phyloP scores from a whole-genome alignment of 1,284 basidiomycete species.

The Malassezia equina region DNA sequence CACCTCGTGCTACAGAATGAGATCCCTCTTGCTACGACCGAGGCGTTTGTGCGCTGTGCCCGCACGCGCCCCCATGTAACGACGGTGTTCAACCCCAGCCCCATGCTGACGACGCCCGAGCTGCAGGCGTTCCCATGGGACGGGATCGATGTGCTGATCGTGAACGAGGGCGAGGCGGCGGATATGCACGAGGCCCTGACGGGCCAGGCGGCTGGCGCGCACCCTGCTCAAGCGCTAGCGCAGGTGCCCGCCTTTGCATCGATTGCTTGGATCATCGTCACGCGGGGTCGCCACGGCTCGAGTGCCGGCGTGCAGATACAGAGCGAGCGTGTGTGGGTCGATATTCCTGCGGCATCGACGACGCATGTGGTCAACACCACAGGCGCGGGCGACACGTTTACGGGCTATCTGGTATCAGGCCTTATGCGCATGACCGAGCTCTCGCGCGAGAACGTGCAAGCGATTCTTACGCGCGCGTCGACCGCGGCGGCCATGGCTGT shows the following conservation, averaged over 20 bases:
- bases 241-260: constrained; percentile 16
- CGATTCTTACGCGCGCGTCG: constrained; percentile 24
- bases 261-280: constrained; percentile 39
- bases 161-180: constrained; percentile 54
- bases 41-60: constrained; percentile 45
- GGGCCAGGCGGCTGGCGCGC: not conserved
- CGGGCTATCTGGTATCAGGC: constrained; percentile 37
- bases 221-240: constrained; percentile 20
- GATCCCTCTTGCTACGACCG: constrained; percentile 52
- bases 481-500: constrained; percentile 40
- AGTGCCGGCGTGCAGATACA: constrained; percentile 24
- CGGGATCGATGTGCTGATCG: constrained; percentile 52
- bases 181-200: constrained; percentile 38
- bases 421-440: constrained; percentile 25
- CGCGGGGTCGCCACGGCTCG: constrained; percentile 33
- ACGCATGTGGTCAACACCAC: constrained; percentile 39
- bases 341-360: constrained; percentile 24
- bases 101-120: constrained; percentile 51
- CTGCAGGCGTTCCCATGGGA: constrained; percentile 52
- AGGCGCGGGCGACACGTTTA: constrained; percentile 45
- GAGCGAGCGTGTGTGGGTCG: constrained; percentile 20
- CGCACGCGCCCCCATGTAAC: constrained; percentile 13
- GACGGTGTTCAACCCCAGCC: constrained; percentile 54
- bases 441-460: constrained; percentile 5
- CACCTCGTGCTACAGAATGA: constrained; percentile 56